These are phyloP conservation scores for Stephanodiscus minutulus DNA, from an alignment of 108 stramenopile species.

Conservation along the genomic window DNA sequence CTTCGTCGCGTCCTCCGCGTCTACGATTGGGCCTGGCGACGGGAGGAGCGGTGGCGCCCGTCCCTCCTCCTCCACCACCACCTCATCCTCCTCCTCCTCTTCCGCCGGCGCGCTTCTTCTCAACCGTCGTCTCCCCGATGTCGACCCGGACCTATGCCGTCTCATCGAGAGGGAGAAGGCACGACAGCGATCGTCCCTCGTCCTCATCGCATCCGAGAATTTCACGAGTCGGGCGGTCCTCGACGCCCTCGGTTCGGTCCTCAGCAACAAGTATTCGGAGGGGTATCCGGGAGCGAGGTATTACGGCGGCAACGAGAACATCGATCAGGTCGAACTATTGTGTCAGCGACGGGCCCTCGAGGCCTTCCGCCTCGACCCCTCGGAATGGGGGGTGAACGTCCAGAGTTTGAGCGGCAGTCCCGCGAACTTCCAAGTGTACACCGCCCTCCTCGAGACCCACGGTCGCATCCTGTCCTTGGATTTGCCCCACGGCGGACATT, in stretches of 20 bases:
- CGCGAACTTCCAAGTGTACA: slow-evolving; percentile 99
- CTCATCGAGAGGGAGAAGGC: slow-evolving; percentile 96
- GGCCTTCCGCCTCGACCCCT: slow-evolving; percentile 91
- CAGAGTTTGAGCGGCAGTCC: slow-evolving; percentile 97
- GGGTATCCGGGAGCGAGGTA: slow-evolving; percentile 96
- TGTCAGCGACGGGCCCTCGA: slow-evolving; percentile 97
- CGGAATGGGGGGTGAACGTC: slow-evolving; percentile 93
- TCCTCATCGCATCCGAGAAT: slow-evolving; percentile 95
- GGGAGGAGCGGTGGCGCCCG: too few species aligned
- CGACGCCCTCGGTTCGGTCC: slow-evolving; percentile 96
- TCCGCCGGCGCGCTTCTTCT: slow-evolving; percentile 61
- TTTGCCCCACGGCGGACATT: slow-evolving; percentile 97
- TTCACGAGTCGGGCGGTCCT: slow-evolving; percentile 95
- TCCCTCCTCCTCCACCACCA: too few species aligned
- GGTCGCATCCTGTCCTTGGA: slow-evolving; percentile 99
- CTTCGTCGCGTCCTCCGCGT: too few species aligned
- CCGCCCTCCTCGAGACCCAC: slow-evolving; percentile 97
- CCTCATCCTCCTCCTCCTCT: slow-evolving; percentile 23
- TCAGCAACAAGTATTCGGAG: slow-evolving; percentile 97
- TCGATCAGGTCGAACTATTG: slow-evolving; percentile 95
- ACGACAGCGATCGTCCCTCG: slow-evolving; percentile 88
- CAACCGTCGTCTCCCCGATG: slow-evolving; percentile 84
- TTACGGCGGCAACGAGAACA: slow-evolving; percentile 97
- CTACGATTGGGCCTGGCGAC: too few species aligned
- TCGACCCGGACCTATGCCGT: slow-evolving; percentile 89